These are phyloP conservation scores for Corylus heterophylla DNA, from an alignment of 306 rosid genomes.

Conservation along the genomic window DNA sequence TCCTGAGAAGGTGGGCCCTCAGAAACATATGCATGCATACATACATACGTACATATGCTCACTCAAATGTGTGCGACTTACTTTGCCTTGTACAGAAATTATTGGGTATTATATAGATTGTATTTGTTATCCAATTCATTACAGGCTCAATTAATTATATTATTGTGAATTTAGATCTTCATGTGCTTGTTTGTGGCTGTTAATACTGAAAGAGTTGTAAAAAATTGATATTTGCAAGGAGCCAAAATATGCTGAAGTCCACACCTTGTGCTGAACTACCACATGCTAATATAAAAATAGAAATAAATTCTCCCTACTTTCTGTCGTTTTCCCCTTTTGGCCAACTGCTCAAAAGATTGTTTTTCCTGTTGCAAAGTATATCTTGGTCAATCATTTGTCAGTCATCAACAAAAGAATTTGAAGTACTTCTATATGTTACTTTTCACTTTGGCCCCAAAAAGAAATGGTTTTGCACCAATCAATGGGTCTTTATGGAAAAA, in stretches of 20 bases:
- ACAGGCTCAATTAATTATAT: background rate
- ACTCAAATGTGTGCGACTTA: background rate
- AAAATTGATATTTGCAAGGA: background rate
- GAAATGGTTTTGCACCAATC: background rate
- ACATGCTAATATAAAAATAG: background rate
- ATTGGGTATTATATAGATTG: background rate
- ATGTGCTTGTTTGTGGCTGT: background rate
- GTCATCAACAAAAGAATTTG: no score
- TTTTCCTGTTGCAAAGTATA: background rate
- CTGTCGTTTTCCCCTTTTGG: background rate
- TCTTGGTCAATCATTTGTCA: no score
- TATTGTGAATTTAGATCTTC: background rate
- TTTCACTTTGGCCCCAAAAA: background rate
- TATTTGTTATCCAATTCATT: background rate
- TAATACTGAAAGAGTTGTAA: background rate
- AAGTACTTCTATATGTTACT: no score
- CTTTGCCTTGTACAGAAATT: background rate
- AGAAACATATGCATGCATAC: background rate
- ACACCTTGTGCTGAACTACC: background rate
- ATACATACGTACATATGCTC: background rate
- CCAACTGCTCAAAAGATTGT: background rate
- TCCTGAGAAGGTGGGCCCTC: conserved; percentile 65
- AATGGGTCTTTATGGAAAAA: background rate
- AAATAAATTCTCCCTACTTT: no score
- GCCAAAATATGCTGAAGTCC: background rate